Percentiles rank a stretch among this genome's conserved stretches.
These are phyloP conservation scores for Hymenoscyphus albidus DNA, from an alignment of 2,329 filamentous ascomycete species.

Conservation along the genomic window DNA sequence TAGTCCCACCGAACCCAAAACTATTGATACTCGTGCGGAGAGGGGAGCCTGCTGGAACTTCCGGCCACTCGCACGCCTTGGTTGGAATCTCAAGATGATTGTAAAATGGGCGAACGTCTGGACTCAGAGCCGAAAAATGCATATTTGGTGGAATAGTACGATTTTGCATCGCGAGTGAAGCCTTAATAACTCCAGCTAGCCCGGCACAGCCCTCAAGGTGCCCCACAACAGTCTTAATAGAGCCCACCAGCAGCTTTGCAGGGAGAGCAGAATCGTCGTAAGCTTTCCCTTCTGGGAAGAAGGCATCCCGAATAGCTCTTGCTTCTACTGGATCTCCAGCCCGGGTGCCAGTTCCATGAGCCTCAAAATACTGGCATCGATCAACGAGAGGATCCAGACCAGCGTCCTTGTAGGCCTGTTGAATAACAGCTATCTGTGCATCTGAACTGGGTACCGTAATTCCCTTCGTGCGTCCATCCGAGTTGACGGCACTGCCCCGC, in stretches of 20 bases:
- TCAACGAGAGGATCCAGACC: constrained; percentile 40
- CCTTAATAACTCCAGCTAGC: constrained; percentile 31
- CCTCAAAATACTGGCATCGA: constrained; percentile 46
- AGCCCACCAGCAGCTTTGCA: constrained; percentile 12
- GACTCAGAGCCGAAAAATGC: constrained; percentile 35
- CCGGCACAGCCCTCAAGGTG: constrained; percentile 30
- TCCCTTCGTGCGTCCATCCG: constrained; percentile 42
- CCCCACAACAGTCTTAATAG: constrained; percentile 27
- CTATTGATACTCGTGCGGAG: constrained; percentile 19
- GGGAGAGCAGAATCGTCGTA: not conserved
- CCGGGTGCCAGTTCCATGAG: constrained; percentile 41
- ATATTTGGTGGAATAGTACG: constrained; percentile 31
- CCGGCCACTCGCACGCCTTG: constrained; percentile 12
- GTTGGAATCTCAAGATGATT: constrained; percentile 3
- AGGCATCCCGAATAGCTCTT: constrained; percentile 36
- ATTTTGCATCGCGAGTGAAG: constrained; percentile 27
- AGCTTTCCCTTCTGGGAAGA: not conserved
- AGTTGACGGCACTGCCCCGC: constrained; percentile 44
- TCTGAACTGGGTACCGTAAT: constrained; percentile 51
- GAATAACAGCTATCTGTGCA: constrained; percentile 44
- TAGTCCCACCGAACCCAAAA: constrained; percentile 32
- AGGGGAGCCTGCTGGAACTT: constrained; percentile 3
- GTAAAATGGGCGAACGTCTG: constrained; percentile 25
- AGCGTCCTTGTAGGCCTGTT: constrained; percentile 41
- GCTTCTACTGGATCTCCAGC: constrained; percentile 43